Evolutionary conservation across 352 stramenopile genomes (phyloP), one percentile per base, ranked within the genome.

Genomic region (Phytophthora fragariaefolia): DNA sequence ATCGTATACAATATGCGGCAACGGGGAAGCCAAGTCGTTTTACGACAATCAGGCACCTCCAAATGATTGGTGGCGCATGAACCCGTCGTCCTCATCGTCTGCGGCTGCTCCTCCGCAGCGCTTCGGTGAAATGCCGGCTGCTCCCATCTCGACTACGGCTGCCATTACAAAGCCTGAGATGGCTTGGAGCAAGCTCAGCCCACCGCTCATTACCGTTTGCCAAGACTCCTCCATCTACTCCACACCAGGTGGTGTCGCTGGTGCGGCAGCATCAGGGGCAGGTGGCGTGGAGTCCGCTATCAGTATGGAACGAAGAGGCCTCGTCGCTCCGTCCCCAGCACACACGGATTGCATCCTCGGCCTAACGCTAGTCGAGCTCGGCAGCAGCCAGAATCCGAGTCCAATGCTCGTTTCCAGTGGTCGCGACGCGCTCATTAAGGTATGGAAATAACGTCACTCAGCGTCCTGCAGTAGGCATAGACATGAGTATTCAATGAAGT

Each of bases 271-370:
- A 8, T 80, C 82, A 13, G 76, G 77, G 27, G 71, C 71, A n/a
- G 75, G 85, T 71, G 73, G 76, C 59, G 70, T 91, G 70, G 78
- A 93, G 65, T 83, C 83, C 50, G 67, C 91, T 47, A 76, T 87
- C 77, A 83, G 92, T n/a, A 90, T 94, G 66, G 87, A 97, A 68
- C 75, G 90, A 18, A 87, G 96, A 72, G 95, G 97, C 4, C 79
- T 97, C 28, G 84, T 93, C 17, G 79, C 85, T 30, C 85, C 92
- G 40, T 96, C 95, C 23, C 88, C 92, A 10, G 80, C 85, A 17
- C 95, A 99, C 73, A 88, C 89, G 45, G 97, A 99, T 77, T 97
- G 94, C 47, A 97, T 99, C 58, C 76, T 98, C 38, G 97, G 99
- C 66, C 71, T 99, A 47, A 98, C 98, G 69, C 78, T 98, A 13